Evolutionary conservation across 2,329 filamentous ascomycete genomes (phyloP).

Genomic region (Periconia macrospinosa): DNA sequence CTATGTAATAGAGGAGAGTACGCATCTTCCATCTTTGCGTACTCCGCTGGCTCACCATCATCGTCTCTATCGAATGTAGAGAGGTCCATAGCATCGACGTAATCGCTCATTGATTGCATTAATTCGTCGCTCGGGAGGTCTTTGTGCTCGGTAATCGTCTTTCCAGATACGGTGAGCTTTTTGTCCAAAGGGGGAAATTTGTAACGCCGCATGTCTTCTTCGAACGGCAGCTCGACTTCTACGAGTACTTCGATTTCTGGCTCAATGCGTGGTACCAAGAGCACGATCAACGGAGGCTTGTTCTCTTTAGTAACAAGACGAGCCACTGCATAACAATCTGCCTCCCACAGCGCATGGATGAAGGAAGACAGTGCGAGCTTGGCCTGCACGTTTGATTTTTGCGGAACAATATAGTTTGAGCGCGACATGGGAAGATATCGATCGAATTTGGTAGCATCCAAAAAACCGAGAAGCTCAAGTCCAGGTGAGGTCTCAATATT

Average conservation of each 20-base stretch:
- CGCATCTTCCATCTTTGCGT: slow-evolving; percentile 75
- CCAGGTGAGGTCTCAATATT: slow-evolving; percentile 75
- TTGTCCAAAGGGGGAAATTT: slow-evolving; percentile 87
- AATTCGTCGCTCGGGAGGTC: slow-evolving; percentile 78
- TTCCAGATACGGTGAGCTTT: slow-evolving; percentile 84
- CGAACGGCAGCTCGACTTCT: slow-evolving; percentile 88
- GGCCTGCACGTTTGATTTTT: slow-evolving; percentile 78
- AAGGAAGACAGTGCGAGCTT: slow-evolving; percentile 85
- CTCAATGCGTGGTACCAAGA: slow-evolving; percentile 81
- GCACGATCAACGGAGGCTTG: slow-evolving; percentile 73
- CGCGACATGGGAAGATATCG: slow-evolving; percentile 85
- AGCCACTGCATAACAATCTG: slow-evolving; percentile 83
- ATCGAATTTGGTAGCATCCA: slow-evolving; percentile 75
- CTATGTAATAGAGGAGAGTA: slow-evolving; percentile 88
- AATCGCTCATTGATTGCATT: slow-evolving; percentile 80
- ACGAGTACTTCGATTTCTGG: slow-evolving; percentile 80
- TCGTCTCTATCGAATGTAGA: slow-evolving; percentile 72
- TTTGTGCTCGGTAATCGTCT: slow-evolving; percentile 77
- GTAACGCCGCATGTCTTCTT: slow-evolving; percentile 89
- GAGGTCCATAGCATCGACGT: slow-evolving; percentile 91
- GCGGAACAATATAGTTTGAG: slow-evolving; percentile 74
- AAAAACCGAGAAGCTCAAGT: slow-evolving; percentile 85
- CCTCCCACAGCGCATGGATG: slow-evolving; percentile 81
- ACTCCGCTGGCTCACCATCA: slow-evolving; percentile 67
- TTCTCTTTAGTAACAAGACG: slow-evolving; percentile 82